phyloP scores from a whole-genome alignment of 2,329 filamentous ascomycete species.

The Amesomyces nigricolor region DNA sequence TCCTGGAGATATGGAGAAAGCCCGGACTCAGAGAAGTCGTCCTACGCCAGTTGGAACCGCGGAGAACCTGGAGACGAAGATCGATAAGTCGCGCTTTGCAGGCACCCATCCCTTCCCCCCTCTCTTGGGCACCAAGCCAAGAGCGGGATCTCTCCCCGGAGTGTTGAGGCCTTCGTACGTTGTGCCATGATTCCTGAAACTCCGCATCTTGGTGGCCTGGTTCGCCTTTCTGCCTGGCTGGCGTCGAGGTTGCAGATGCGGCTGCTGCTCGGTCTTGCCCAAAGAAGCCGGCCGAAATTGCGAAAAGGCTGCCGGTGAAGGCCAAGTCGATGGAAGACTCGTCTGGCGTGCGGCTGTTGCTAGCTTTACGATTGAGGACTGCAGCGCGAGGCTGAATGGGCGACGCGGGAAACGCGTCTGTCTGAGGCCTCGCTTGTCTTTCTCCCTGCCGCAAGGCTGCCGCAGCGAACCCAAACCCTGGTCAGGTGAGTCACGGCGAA shows the following conservation, averaged over 20 bases:
- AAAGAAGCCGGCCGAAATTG: not conserved
- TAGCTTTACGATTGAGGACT: not conserved
- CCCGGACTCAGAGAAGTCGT: no score
- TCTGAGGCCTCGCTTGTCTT: not conserved
- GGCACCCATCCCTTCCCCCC: not conserved
- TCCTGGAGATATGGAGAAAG: no score
- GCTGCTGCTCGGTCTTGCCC: not conserved
- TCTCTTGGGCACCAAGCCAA: not conserved
- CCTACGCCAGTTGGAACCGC: no score
- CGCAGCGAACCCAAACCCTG: conserved; percentile 6
- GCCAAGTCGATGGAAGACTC: not conserved
- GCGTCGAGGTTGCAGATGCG: not conserved
- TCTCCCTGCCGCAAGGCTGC: conserved; percentile 1
- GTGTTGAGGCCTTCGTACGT: not conserved
- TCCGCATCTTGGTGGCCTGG: not conserved
- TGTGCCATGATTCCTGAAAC: not conserved
- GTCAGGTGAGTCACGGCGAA: conserved; percentile 10
- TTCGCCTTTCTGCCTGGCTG: conserved; percentile 8
- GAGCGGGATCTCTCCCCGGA: not conserved
- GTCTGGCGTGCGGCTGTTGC: not conserved
- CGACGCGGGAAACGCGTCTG: not conserved
- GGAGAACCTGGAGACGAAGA: not conserved
- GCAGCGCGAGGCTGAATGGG: conserved; percentile 10
- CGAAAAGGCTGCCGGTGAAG: not conserved
- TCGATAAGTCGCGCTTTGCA: not conserved